Conservation (phyloP, 306 rosid species). For the Prunus mume region DNA sequence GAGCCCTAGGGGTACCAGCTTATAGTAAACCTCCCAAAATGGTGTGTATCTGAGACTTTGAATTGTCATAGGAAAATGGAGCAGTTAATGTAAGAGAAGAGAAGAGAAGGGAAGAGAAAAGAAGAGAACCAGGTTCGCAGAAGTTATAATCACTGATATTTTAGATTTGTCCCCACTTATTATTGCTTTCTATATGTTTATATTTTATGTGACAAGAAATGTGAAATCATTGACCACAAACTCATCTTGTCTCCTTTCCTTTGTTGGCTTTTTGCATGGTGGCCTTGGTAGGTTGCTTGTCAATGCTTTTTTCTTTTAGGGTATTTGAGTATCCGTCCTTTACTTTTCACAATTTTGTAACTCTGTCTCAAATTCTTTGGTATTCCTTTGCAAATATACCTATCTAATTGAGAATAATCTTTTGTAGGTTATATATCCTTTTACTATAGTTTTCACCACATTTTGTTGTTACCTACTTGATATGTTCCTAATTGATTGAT, state of each 20-base stretch:
- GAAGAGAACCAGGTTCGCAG: conserved; percentile 4
- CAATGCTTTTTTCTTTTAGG: not conserved
- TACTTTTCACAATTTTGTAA: not conserved
- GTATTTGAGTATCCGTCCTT: not conserved
- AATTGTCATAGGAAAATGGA: not conserved
- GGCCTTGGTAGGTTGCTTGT: conserved; percentile 4
- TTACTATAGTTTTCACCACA: no score
- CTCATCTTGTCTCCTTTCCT: not conserved
- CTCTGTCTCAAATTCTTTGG: not conserved
- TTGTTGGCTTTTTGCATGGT: conserved; percentile 16
- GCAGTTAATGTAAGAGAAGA: not conserved
- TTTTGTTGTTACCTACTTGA: not conserved
- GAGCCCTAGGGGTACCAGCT: no score
- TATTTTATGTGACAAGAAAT: conserved; percentile 21
- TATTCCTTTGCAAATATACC: not conserved
- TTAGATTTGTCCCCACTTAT: conserved; percentile 11
- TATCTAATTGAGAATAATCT: no score
- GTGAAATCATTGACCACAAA: conserved; percentile 39
- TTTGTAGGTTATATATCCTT: no score
- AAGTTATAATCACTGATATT: not conserved
- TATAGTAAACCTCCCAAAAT: not conserved
- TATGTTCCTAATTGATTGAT: not conserved
- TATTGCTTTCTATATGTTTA: not conserved
- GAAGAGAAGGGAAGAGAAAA: no score
- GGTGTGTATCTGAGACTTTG: not conserved